phyloP scores from a whole-genome alignment of 176 grass and related monocot species.

The Elymus sibiricus region DNA sequence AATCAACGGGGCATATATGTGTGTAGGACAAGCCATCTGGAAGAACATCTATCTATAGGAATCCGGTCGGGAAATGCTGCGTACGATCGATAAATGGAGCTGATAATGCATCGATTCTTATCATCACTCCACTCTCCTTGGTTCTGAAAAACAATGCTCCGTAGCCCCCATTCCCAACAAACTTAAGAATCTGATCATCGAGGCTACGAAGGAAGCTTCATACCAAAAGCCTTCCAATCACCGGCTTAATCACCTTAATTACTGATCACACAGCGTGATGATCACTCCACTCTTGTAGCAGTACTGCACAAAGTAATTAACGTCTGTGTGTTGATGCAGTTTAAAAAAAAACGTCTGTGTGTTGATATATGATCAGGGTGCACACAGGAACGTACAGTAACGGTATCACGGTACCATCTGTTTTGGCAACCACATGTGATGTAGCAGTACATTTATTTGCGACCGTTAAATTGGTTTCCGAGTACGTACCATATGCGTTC shows the following conservation, averaged over 20 bases:
- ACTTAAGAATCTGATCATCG: not conserved
- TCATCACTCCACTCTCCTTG: not conserved
- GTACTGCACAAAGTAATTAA: no score
- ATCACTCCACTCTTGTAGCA: not conserved
- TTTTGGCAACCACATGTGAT: not conserved
- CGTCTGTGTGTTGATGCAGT: no score
- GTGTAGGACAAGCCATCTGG: conserved; percentile 18
- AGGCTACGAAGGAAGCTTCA: not conserved
- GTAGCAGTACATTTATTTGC: not conserved
- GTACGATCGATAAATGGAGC: not conserved
- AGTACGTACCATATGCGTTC: not conserved
- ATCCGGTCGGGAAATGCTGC: conserved; percentile 26
- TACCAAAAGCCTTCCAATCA: not conserved
- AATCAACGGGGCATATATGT: not conserved
- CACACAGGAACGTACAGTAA: no score
- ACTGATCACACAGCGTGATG: not conserved
- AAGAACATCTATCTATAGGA: conserved; percentile 1
- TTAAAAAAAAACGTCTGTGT: no score
- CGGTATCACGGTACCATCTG: not conserved
- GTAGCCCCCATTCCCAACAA: conserved; percentile 4
- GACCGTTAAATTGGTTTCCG: not conserved
- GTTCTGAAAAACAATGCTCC: not conserved
- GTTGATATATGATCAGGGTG: no score
- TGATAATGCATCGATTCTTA: conserved; percentile 5
- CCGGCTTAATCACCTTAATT: not conserved